phyloP scores from a whole-genome alignment of 495 filamentous ascomycete genomes.

The Peziza echinospora region DNA sequence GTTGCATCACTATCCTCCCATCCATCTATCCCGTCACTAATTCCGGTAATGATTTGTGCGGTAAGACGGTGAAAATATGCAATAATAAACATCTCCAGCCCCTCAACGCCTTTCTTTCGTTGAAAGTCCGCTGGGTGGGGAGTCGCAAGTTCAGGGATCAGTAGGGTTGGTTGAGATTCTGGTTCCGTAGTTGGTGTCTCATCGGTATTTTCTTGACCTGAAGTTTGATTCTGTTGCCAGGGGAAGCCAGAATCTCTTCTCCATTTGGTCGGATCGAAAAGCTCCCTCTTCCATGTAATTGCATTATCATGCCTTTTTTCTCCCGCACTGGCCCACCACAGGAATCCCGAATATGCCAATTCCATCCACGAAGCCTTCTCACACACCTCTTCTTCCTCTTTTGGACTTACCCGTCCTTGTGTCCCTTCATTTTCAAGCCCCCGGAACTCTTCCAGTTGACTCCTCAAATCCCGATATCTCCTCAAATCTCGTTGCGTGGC shows the following conservation, averaged over 20 bases:
- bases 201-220: conserved; percentile 22
- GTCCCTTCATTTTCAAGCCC: not conserved
- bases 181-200: conserved; percentile 6
- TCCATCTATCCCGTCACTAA: conserved; percentile 38
- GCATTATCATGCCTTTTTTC: conserved; percentile 40
- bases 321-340: conserved; percentile 96
- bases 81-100: conserved; percentile 51
- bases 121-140: not conserved
- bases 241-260: conserved; percentile 23
- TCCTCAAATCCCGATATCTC: conserved; percentile 50
- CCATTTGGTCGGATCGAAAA: conserved; percentile 19
- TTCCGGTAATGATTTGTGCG: conserved; percentile 39
- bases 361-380: conserved; percentile 54
- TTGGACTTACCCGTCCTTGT: not conserved
- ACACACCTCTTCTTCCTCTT: conserved; percentile 11
- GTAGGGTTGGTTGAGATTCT: conserved; percentile 14
- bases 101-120: not conserved
- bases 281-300: conserved; percentile 24
- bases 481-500: conserved; percentile 80
- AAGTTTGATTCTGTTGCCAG: conserved; percentile 4
- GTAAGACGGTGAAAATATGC: conserved; percentile 86
- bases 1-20: not conserved
- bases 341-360: conserved; percentile 74
- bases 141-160: not conserved
- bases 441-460: conserved; percentile 30